Base-by-base conservation (phyloP, 106 monocot species). In the Xerophyta viscosa region DNA sequence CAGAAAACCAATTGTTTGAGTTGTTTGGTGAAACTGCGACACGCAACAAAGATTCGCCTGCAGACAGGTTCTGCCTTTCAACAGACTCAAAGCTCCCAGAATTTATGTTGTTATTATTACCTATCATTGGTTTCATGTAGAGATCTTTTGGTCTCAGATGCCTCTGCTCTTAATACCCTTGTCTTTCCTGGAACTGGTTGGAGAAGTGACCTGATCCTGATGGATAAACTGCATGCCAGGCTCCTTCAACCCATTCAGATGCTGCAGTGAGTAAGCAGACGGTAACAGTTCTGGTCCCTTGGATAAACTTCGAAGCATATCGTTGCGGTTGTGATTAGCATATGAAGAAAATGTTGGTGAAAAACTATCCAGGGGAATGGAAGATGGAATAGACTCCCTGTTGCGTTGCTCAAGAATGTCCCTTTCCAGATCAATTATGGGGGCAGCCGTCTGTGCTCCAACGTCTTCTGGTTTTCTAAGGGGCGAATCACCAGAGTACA, bases 1-100 rank as follows among this genome's bases (percentile, higher is more conserved):
- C 47, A 28, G 75, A 50, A 42, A 69, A 59, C 75, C 79, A 76
- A 48, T 41, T 75, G 41, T 70, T 73, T n/a, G n/a, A n/a, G n/a
- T n/a, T n/a, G 1, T 56, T 19, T 19, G 30, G 24, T 15, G n/a
- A n/a, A n/a, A 51, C 2, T n/a, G 69, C 52, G 49, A 56, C 33
- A 61, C 65, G 65, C 19, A 31, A 11, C 13, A 70, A 62, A 29
- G 64, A 37, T 26, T 41, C 37, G 9, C 44, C 14, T 15, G 46
- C 41, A 41, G 59, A 0, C 48, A 53, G 52, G 51, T 8, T 29
- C n/a, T 52, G 64, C 13, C 12, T 43, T 13, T 58, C 50, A 30
- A 48, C 30, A 18, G 50, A 20, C n/a, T 57, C 13, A 41, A 52
- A 51, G 41, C 54, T 37, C 41, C 30, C 45, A 3, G 67, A 22